Conservation (phyloP, 768 basidiomycete genomes). For the Suillus decipiens region DNA sequence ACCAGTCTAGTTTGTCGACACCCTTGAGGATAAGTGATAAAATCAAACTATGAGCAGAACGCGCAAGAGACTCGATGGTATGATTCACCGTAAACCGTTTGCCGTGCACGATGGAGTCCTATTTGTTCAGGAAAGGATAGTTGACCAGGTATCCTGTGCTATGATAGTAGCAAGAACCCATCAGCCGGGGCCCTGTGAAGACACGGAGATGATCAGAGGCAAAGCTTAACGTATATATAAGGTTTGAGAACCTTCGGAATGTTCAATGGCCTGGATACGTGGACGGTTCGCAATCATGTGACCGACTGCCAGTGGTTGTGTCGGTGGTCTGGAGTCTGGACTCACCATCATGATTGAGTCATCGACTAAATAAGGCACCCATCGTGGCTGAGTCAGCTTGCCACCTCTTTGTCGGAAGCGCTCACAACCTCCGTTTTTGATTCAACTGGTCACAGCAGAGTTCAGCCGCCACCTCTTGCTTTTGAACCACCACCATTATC, state of each 20-base stretch:
- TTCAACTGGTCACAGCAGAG: conserved; percentile 13
- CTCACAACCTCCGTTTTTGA: conserved; percentile 21
- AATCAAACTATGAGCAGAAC: neutral
- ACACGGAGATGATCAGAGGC: neutral
- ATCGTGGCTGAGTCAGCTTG: conserved; percentile 3
- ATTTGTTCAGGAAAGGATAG: neutral
- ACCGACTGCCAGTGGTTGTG: neutral
- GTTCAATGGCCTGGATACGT: neutral
- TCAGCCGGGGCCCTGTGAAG: neutral
- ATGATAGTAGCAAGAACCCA: neutral
- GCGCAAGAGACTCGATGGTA: neutral
- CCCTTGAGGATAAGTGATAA: too few species aligned
- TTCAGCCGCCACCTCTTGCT: conserved; percentile 7
- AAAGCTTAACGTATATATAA: conserved; percentile 3
- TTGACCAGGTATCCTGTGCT: neutral
- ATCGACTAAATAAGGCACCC: neutral
- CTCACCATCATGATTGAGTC: neutral
- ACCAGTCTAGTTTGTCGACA: neutral
- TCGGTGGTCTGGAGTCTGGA: neutral
- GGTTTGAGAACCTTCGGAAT: neutral
- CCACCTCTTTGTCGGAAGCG: conserved; percentile 12
- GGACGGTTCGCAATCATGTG: too few species aligned
- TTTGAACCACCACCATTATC: conserved; percentile 18
- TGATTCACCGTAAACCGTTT: too few species aligned
- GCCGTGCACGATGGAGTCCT: neutral